Conservation (phyloP, 768 basidiomycete genomes). For the Amanita muscaria region DNA sequence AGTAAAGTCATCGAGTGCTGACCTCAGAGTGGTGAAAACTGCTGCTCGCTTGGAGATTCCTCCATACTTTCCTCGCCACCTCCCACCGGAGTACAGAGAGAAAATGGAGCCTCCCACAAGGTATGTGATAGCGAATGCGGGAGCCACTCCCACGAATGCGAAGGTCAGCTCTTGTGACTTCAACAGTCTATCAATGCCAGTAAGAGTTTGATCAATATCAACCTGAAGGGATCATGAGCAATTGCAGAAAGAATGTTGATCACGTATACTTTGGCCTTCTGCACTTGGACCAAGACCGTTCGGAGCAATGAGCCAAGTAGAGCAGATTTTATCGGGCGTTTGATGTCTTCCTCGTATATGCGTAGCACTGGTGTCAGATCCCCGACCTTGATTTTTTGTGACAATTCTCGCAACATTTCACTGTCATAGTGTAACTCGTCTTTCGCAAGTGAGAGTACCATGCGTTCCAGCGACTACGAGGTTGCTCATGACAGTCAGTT, state of each 20-base stretch:
- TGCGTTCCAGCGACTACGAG: conserved; percentile 78
- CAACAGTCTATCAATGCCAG: conserved; percentile 88
- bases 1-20: too few species aligned
- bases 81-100: conserved; percentile 40
- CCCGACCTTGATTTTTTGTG: conserved; percentile 59
- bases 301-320: conserved; percentile 75
- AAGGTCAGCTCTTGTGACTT: conserved; percentile 94
- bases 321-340: conserved; percentile 75
- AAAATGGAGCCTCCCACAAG: conserved; percentile 45
- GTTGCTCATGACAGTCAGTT: too few species aligned
- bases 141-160: conserved; percentile 93
- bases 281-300: conserved; percentile 84
- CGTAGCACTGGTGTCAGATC: conserved; percentile 82
- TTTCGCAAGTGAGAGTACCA: conserved; percentile 77
- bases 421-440: conserved; percentile 67
- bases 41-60: conserved; percentile 42
- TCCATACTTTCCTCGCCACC: conserved; percentile 45
- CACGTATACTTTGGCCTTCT: conserved; percentile 77
- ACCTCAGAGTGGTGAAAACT: conserved; percentile 73
- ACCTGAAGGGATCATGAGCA: conserved; percentile 41
- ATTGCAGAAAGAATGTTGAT: background rate
- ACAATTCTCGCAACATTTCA: conserved; percentile 56
- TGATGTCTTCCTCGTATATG: conserved; percentile 90
- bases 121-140: conserved; percentile 76
- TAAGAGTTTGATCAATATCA: conserved; percentile 83